Evolutionary conservation across 108 stramenopile species (phyloP), one percentile per base, ranked within the genome.

Genomic region (Cyclotella atomus): DNA sequence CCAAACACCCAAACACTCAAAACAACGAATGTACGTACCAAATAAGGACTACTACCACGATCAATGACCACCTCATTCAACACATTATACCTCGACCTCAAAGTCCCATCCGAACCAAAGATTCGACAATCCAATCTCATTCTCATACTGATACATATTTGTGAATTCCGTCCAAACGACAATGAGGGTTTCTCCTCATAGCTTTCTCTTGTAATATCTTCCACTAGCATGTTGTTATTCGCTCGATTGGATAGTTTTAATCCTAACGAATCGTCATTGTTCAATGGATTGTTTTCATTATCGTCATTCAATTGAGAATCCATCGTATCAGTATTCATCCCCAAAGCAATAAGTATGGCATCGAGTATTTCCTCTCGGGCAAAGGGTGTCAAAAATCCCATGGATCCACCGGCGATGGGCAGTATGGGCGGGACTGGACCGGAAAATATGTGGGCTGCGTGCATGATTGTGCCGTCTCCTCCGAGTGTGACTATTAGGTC

Each of bases 31-130:
- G n/a, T n/a, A n/a, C 56, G 29, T 30, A 57, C 56, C 38, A 99
- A 79, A 69, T 95, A 96, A 10, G 96, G 91, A 74, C 87, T 88
- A 10, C 84, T 75, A n/a, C 98, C 97, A 29, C 97, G 78, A 83
- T 97, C 97, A 65, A 99, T 88, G 15, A 94, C 96, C 16, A 97
- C 95, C 79, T 99, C 98, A 77, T 99, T 99, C 47, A 99, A 76
- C 2, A 97, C 97, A 79, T 88, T 92, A 83, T 83, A 96, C 0
- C 90, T 76, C 20, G 83, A 79, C 12, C 67, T 68, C 19, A 93
- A 71, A 14, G 84, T 68, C 28, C 94, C 95, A 62, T 92, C 85
- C 27, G 67, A 69, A 36, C 80, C 84, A 27, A 95, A 75, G 33
- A 98, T 85, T 10, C 90, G 79, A 64, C 94, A 95, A 63, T 92